Evolutionary conservation across 2,329 filamentous ascomycete species (phyloP).

Genomic region (Fusarium anthophilum): DNA sequence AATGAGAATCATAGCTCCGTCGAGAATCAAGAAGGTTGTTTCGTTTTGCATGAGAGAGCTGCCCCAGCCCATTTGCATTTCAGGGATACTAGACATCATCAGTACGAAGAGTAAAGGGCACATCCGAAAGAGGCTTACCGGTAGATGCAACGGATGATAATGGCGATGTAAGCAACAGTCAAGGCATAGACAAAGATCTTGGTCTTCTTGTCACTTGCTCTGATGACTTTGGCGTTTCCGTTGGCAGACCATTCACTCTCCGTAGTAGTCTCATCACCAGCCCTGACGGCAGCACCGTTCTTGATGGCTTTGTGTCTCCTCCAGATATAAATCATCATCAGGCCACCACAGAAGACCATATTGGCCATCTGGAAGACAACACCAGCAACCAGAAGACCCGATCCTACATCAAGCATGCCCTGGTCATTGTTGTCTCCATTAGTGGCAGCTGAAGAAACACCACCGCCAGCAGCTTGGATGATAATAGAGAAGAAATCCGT

Average conservation of each 20-base stretch:
- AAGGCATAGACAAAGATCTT: slow-evolving; percentile 27
- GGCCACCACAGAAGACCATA: slow-evolving; percentile 36
- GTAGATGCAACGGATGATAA: slow-evolving; percentile 34
- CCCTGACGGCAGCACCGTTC: slow-evolving; percentile 1
- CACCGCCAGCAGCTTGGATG: slow-evolving; percentile 37
- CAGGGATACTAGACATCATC: slow-evolving; percentile 9
- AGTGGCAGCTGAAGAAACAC: slow-evolving; percentile 26
- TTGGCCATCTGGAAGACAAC: slow-evolving; percentile 38
- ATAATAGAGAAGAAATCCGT: slow-evolving; percentile 54
- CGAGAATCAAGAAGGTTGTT: slow-evolving; percentile 30
- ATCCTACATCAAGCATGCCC: slow-evolving; percentile 22
- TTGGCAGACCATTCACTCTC: neutral
- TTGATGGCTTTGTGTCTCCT: slow-evolving; percentile 26
- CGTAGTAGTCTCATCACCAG: neutral
- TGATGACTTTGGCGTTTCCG: neutral
- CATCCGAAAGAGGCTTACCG: neutral
- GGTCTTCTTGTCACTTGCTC: slow-evolving; percentile 29
- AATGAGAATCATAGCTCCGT: slow-evolving; percentile 31
- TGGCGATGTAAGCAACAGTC: slow-evolving; percentile 18
- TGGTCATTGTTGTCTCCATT: slow-evolving; percentile 12
- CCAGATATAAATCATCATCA: slow-evolving; percentile 39
- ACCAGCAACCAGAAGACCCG: slow-evolving; percentile 33
- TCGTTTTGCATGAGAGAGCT: slow-evolving; percentile 36
- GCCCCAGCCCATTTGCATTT: slow-evolving; percentile 38
- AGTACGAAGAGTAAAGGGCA: neutral